phyloP scores from a whole-genome alignment of 345 rosid species.

The Melaleuca alternifolia region DNA sequence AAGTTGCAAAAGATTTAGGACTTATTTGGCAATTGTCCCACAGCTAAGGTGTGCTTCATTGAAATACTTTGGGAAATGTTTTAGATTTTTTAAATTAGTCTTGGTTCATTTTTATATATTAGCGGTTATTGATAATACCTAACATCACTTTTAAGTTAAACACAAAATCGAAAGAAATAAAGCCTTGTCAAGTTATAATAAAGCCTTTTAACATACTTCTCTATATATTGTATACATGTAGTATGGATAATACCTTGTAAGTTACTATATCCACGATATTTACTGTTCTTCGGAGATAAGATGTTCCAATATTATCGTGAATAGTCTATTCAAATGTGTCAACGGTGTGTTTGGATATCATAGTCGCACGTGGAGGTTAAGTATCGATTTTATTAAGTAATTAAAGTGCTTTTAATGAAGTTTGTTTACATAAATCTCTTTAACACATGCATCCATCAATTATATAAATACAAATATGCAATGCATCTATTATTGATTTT shows the following conservation, averaged over 20 bases:
- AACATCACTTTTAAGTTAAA: too few relatives aligned
- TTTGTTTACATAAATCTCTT: background rate
- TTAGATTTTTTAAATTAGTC: too few relatives aligned
- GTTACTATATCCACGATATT: background rate
- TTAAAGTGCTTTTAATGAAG: too few relatives aligned
- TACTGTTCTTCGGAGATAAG: background rate
- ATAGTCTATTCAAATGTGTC: background rate
- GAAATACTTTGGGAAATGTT: background rate
- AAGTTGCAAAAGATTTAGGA: too few relatives aligned
- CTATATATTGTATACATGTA: background rate
- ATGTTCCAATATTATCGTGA: background rate
- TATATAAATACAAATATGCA: too few relatives aligned
- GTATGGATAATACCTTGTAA: background rate
- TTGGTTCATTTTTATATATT: too few relatives aligned
- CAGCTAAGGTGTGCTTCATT: background rate
- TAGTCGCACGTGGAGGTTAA: background rate
- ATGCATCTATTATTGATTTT: background rate
- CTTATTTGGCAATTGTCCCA: too few relatives aligned
- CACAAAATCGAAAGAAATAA: background rate
- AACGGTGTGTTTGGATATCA: background rate
- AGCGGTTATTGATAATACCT: background rate
- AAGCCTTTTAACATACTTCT: too few relatives aligned
- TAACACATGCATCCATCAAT: background rate
- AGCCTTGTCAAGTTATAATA: background rate
- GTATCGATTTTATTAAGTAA: background rate